Conservation (phyloP, 2,329 filamentous ascomycete species). For the Exophiala sp. region DNA sequence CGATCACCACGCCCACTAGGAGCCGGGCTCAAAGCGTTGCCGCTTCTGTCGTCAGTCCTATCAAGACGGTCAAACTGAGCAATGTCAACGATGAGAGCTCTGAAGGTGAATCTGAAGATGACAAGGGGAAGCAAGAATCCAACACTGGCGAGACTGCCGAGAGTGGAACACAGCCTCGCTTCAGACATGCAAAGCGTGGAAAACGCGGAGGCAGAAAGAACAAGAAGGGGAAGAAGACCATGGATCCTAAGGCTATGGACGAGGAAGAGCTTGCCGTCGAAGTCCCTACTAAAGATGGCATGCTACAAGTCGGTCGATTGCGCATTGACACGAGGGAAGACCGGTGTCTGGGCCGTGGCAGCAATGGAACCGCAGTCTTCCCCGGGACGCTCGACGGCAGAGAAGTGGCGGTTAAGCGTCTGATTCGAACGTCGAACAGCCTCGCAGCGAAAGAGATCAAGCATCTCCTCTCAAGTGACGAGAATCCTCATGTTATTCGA, state of each 20-base stretch:
- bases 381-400: conserved; percentile 90
- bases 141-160: conserved; percentile 16
- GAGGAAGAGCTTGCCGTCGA: conserved; percentile 33
- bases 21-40: conserved; percentile 24
- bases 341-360: conserved; percentile 64
- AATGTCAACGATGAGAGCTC: conserved; percentile 20
- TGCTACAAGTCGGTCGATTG: conserved; percentile 55
- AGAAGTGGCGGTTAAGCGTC: conserved; percentile 90
- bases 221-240: conserved; percentile 33
- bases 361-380: conserved; percentile 95
- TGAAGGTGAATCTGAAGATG: conserved; percentile 27
- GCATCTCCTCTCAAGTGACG: conserved; percentile 83
- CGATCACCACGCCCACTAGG: conserved; percentile 17
- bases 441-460: conserved; percentile 92
- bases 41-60: conserved; percentile 9
- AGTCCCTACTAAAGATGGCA: conserved; percentile 54
- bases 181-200: conserved; percentile 30
- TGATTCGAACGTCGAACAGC: conserved; percentile 93
- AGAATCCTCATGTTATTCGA: conserved; percentile 92
- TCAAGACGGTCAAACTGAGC: conserved; percentile 12
- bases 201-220: conserved; percentile 30
- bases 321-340: conserved; percentile 51
- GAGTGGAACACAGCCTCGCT: conserved; percentile 21
- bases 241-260: conserved; percentile 27
- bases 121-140: conserved; percentile 19